These are phyloP conservation scores for Hydnum rufescens DNA, from an alignment of 768 basidiomycete species.

Conservation along the genomic window DNA sequence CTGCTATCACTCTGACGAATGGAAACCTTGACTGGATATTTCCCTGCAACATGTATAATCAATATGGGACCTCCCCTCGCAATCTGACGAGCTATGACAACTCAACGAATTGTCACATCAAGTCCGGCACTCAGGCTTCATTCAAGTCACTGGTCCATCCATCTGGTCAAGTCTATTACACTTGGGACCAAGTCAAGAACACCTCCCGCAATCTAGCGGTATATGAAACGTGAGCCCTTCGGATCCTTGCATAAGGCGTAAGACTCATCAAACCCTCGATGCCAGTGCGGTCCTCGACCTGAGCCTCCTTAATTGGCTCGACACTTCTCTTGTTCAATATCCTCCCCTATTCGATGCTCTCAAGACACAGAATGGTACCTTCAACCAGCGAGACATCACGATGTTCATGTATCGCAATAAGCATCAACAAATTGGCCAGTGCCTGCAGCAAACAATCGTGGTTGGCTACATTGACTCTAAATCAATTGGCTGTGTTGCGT, in stretches of 20 bases:
- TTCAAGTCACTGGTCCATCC: constrained; percentile 28
- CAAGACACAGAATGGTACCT: constrained; percentile 47
- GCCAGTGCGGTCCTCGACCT: constrained; percentile 76
- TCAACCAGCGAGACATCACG: constrained; percentile 70
- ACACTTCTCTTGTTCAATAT: constrained; percentile 57
- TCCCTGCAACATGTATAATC: constrained; percentile 82
- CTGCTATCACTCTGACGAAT: constrained; percentile 46
- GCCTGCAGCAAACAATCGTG: constrained; percentile 67
- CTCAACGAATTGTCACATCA: constrained; percentile 53
- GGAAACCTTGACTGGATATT: constrained; percentile 79
- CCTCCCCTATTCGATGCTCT: constrained; percentile 68
- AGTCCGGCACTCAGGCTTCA: constrained; percentile 11
- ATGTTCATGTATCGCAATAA: constrained; percentile 60
- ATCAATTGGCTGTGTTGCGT: constrained; percentile 90
- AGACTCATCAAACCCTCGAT: not conserved
- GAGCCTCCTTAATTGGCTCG: constrained; percentile 67
- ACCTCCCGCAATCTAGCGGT: constrained; percentile 67
- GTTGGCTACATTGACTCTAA: constrained; percentile 91
- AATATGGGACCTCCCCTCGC: constrained; percentile 36
- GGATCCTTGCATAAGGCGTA: not conserved
- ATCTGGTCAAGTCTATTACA: constrained; percentile 81
- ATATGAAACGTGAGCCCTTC: constrained; percentile 59
- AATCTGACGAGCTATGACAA: constrained; percentile 54
- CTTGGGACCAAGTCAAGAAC: constrained; percentile 69
- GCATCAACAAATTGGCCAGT: constrained; percentile 48